A percentile compares a stretch with the other conserved stretches of the same genome.
Conservation (phyloP, 1,139 yeast species). For the Diutina mesorugosa region DNA sequence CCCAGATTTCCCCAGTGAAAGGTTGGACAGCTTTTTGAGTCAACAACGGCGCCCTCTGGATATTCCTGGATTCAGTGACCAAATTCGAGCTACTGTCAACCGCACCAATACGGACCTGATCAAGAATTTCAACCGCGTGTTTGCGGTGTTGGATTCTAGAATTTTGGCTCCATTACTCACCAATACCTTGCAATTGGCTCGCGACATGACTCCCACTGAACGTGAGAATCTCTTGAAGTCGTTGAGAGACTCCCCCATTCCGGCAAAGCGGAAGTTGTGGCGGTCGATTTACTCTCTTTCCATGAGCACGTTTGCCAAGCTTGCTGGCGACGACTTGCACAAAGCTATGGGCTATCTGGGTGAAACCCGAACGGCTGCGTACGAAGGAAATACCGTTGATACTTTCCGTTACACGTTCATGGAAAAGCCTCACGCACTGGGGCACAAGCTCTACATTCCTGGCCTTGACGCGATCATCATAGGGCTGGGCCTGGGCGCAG, state of each 20-base stretch:
- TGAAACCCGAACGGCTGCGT: conserved; percentile 18
- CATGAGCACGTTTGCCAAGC: conserved; percentile 11
- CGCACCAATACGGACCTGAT: conserved; percentile 10
- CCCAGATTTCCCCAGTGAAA: conserved; percentile 15
- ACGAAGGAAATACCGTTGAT: conserved; percentile 16
- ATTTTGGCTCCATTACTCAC: conserved; percentile 25
- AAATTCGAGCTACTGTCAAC: conserved; percentile 9
- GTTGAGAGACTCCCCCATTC: conserved; percentile 28
- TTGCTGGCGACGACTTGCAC: conserved; percentile 21
- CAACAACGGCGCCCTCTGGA: conserved; percentile 19
- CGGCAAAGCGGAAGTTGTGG: conserved; percentile 17
- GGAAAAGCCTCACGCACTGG: conserved; percentile 18
- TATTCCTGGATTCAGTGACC: conserved; percentile 15
- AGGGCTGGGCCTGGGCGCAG: conserved; percentile 51
- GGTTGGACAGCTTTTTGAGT: conserved; percentile 20
- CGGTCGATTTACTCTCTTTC: conserved; percentile 14
- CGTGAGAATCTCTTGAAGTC: conserved; percentile 16
- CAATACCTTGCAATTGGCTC: conserved; percentile 18
- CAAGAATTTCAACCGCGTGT: conserved; percentile 13
- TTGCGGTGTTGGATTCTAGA: conserved; percentile 18
- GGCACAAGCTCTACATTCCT: conserved; percentile 22
- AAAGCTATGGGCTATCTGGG: conserved; percentile 24
- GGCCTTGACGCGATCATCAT: conserved; percentile 30
- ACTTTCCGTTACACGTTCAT: conserved; percentile 19
- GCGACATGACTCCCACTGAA: conserved; percentile 24